Evolutionary conservation across 2,329 filamentous ascomycete species (phyloP).

Genomic region (Beauveria medogensis): DNA sequence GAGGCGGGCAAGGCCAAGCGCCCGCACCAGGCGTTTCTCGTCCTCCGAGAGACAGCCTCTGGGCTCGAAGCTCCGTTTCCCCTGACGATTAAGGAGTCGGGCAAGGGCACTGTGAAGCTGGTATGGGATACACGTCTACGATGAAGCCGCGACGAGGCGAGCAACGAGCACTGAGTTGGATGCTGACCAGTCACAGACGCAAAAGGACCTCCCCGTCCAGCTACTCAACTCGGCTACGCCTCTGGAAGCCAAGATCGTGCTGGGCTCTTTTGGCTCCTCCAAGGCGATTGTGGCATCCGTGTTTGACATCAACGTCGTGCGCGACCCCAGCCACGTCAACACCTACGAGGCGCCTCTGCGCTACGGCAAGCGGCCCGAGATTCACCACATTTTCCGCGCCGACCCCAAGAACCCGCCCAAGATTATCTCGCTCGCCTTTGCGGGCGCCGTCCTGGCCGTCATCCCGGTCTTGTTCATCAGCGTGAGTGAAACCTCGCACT

Average conservation of each 20-base stretch:
- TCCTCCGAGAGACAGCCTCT: conserved; percentile 64
- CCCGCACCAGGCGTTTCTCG: conserved; percentile 89
- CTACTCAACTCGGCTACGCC: conserved; percentile 61
- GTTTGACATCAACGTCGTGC: conserved; percentile 64
- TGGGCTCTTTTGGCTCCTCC: conserved; percentile 78
- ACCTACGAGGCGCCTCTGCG: conserved; percentile 62
- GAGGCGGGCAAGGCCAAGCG: conserved; percentile 72
- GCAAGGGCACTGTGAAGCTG: conserved; percentile 77
- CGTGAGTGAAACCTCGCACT: conserved; percentile 40
- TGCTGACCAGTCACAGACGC: conserved; percentile 46
- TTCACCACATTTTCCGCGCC: conserved; percentile 80
- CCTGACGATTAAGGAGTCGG: conserved; percentile 74
- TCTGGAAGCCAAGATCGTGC: conserved; percentile 70
- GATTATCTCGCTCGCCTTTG: conserved; percentile 71
- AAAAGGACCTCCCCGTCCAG: conserved; percentile 82
- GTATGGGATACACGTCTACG: conserved; percentile 41
- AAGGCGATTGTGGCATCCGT: conserved; percentile 57
- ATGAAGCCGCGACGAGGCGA: background rate
- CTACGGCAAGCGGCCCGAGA: conserved; percentile 77
- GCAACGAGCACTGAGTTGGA: conserved; percentile 12
- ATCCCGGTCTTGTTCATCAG: conserved; percentile 64
- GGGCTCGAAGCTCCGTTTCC: conserved; percentile 84
- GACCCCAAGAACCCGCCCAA: conserved; percentile 75
- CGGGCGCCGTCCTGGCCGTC: conserved; percentile 61
- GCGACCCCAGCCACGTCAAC: conserved; percentile 52